Evolutionary conservation across 768 basidiomycete genomes (phyloP).

Genomic region (Boletus rubropictus): DNA sequence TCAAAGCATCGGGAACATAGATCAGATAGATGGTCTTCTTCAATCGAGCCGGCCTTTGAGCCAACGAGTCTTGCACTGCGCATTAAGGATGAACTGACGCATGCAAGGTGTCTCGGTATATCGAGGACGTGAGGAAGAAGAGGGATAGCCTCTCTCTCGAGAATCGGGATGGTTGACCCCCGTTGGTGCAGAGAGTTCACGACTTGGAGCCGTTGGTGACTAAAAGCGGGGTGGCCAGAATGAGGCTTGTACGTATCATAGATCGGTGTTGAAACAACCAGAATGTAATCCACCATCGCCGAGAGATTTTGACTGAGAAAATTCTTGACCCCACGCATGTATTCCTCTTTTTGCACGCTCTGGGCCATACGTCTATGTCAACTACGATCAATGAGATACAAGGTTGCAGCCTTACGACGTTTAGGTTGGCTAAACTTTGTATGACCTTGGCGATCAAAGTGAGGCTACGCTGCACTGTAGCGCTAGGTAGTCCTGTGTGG

Average conservation of each 20-base stretch:
- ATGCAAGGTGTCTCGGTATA: constrained; percentile 70
- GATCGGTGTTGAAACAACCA: constrained; percentile 58
- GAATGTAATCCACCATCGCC: constrained; percentile 77
- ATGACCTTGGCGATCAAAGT: constrained; percentile 86
- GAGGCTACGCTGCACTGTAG: constrained; percentile 69
- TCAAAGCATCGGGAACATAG: constrained; percentile 60
- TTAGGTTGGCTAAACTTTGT: constrained; percentile 83
- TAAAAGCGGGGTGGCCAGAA: constrained; percentile 29
- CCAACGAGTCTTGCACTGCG: constrained; percentile 49
- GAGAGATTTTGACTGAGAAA: constrained; percentile 60
- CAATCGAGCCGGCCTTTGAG: constrained; percentile 29
- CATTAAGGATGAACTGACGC: constrained; percentile 69
- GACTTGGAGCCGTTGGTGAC: constrained; percentile 49
- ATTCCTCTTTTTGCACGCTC: constrained; percentile 72
- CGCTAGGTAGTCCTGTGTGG: constrained; percentile 55
- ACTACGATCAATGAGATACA: not conserved
- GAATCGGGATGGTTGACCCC: constrained; percentile 45
- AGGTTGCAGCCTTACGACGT: constrained; percentile 43
- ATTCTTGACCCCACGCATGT: constrained; percentile 70
- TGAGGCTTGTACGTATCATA: constrained; percentile 23
- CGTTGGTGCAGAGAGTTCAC: constrained; percentile 56
- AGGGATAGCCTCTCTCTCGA: constrained; percentile 69
- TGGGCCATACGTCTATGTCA: constrained; percentile 21
- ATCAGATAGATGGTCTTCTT: constrained; percentile 41
- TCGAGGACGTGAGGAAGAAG: constrained; percentile 71